These are phyloP conservation scores for Aspergillus uvarum DNA, from an alignment of 2,329 filamentous ascomycete genomes.

Conservation along the genomic window DNA sequence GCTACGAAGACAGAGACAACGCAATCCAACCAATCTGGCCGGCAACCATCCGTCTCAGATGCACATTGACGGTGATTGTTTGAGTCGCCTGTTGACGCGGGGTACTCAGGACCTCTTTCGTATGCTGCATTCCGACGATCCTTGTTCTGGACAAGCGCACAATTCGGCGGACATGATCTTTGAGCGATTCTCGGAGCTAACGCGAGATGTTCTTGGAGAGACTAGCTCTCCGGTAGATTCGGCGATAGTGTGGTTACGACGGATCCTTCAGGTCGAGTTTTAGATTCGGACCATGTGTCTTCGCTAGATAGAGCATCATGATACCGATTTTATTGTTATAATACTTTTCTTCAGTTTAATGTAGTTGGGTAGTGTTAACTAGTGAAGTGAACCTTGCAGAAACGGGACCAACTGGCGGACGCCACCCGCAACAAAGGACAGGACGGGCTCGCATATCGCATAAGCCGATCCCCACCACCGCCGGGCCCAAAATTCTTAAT, in stretches of 20 bases:
- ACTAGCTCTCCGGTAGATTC: constrained; percentile 25
- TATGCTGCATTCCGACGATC: constrained; percentile 30
- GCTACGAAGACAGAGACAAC: constrained; percentile 31
- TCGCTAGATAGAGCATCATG: neutral
- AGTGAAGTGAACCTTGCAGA: neutral
- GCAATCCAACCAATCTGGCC: constrained; percentile 31
- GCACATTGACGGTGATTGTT: constrained; percentile 68
- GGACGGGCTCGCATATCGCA: neutral
- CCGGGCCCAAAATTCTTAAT: constrained; percentile 24
- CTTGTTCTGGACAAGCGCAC: constrained; percentile 9
- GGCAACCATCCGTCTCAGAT: constrained; percentile 49
- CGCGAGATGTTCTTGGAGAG: constrained; percentile 51
- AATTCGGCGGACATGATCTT: constrained; percentile 23
- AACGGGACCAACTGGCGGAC: neutral
- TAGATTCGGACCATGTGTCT: constrained; percentile 7
- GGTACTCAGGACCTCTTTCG: constrained; percentile 34
- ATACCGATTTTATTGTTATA: neutral
- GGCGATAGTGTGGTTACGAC: constrained; percentile 38
- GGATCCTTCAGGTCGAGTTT: constrained; percentile 29
- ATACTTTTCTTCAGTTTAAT: no score
- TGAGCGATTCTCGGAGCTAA: constrained; percentile 49
- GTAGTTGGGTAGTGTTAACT: no score
- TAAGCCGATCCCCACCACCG: constrained; percentile 22
- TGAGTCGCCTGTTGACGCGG: constrained; percentile 55
- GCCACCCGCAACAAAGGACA: neutral